phyloP scores from a whole-genome alignment of 1,284 basidiomycete genomes.

The Cystobasidium slooffiae region DNA sequence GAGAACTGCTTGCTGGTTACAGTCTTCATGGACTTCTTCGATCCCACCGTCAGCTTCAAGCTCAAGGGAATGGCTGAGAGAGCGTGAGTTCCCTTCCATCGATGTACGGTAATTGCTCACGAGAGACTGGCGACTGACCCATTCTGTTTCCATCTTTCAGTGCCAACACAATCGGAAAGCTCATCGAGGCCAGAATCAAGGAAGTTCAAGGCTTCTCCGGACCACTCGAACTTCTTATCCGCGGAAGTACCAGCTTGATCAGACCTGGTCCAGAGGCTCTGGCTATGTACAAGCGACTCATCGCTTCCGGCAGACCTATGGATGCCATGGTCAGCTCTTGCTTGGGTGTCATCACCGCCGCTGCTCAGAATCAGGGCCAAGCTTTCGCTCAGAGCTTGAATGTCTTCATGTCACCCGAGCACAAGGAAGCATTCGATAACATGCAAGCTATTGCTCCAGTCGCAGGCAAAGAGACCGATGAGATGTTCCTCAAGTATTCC shows the following conservation, averaged over 20 bases:
- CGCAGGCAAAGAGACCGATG: slow-evolving; percentile 1
- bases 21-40: slow-evolving; percentile 47
- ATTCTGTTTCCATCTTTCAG: neutral
- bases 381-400: slow-evolving; percentile 45
- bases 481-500: slow-evolving; percentile 43
- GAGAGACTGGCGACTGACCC: neutral
- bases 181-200: slow-evolving; percentile 43
- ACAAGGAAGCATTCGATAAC: neutral
- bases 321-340: slow-evolving; percentile 9
- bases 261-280: slow-evolving; percentile 20
- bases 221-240: neutral
- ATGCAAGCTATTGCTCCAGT: slow-evolving; percentile 21
- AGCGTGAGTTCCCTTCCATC: slow-evolving; percentile 3
- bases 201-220: slow-evolving; percentile 37
- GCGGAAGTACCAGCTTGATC: neutral
- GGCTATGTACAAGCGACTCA: slow-evolving; percentile 42
- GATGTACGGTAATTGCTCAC: neutral
- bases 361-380: slow-evolving; percentile 42
- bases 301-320: slow-evolving; percentile 10
- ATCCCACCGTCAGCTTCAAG: slow-evolving; percentile 46
- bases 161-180: slow-evolving; percentile 20
- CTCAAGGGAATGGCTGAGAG: slow-evolving; percentile 42
- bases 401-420: slow-evolving; percentile 45
- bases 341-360: slow-evolving; percentile 5
- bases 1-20: neutral